Evolutionary conservation across 164 flowering plant species (phyloP).

Genomic region (Macadamia tetraphylla): DNA sequence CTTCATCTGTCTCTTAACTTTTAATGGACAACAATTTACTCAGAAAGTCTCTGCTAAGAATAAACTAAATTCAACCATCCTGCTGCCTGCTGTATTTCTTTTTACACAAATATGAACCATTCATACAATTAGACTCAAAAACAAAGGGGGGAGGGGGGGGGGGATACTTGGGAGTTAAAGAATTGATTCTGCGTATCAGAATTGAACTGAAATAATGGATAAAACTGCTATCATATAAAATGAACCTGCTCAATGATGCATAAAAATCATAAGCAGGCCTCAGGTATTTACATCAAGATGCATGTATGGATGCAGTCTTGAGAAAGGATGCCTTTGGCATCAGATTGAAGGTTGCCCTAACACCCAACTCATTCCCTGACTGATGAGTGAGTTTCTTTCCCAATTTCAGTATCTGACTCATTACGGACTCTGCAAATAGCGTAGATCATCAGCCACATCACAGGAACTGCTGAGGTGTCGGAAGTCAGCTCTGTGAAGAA

Average conservation of each 20-base stretch:
- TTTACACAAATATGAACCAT: no score
- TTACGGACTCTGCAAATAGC: slow-evolving; percentile 42
- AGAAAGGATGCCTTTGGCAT: neutral
- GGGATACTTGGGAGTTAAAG: no score
- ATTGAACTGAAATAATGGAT: neutral
- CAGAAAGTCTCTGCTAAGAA: no score
- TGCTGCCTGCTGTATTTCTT: no score
- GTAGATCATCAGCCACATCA: slow-evolving; percentile 49
- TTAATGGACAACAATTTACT: no score
- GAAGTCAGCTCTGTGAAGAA: slow-evolving; percentile 54
- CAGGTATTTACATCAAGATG: neutral
- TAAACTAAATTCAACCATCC: no score
- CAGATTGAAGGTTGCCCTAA: neutral
- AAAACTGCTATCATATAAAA: neutral
- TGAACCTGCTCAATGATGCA: neutral
- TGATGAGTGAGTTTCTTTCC: neutral
- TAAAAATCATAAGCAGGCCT: neutral
- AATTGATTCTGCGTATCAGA: no score
- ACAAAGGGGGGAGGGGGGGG: no score
- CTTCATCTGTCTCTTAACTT: no score
- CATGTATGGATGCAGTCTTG: neutral
- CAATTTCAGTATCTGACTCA: neutral
- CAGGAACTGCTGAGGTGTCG: slow-evolving; percentile 37
- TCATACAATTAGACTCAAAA: no score
- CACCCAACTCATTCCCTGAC: neutral